phyloP scores from a whole-genome alignment of 139 green algal genomes.

The Gonium pectorale region DNA sequence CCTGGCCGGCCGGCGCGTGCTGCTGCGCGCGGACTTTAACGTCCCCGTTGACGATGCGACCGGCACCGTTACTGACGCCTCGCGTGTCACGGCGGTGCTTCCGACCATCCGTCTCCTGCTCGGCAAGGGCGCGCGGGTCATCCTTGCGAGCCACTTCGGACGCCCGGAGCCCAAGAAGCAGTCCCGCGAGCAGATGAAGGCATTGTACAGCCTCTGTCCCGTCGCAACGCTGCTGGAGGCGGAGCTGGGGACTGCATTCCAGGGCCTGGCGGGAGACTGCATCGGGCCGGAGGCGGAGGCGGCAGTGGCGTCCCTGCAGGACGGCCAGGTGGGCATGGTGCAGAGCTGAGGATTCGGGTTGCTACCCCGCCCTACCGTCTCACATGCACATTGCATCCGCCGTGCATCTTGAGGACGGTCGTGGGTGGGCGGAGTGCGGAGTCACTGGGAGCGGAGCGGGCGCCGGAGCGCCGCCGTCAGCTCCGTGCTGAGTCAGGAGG shows the following conservation, averaged over 20 bases:
- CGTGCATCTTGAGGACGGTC: too few relatives aligned
- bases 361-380: too few relatives aligned
- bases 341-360: too few relatives aligned
- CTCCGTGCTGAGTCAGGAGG: too few relatives aligned
- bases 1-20: conserved; percentile 71
- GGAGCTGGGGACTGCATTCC: conserved; percentile 46
- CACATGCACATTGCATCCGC: too few relatives aligned
- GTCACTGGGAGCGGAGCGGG: too few relatives aligned
- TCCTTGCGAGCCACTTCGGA: conserved; percentile 57
- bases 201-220: conserved; percentile 24
- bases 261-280: conserved; percentile 51
- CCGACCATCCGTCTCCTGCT: conserved; percentile 70
- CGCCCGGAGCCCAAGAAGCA: conserved; percentile 49
- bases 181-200: conserved; percentile 24
- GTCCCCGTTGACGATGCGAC: conserved; percentile 68
- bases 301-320: conserved; percentile 30
- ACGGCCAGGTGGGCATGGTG: conserved; percentile 60
- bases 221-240: conserved; percentile 30
- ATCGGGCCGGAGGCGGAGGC: conserved; percentile 44
- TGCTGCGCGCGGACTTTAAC: conserved; percentile 84
- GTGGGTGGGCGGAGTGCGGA: too few relatives aligned
- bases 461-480: too few relatives aligned
- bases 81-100: conserved; percentile 60
- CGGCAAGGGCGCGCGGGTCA: conserved; percentile 35
- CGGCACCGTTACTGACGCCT: conserved; percentile 77